These are phyloP conservation scores for Oryza rufipogon DNA, from an alignment of 176 grass and related monocot species.

Conservation along the genomic window DNA sequence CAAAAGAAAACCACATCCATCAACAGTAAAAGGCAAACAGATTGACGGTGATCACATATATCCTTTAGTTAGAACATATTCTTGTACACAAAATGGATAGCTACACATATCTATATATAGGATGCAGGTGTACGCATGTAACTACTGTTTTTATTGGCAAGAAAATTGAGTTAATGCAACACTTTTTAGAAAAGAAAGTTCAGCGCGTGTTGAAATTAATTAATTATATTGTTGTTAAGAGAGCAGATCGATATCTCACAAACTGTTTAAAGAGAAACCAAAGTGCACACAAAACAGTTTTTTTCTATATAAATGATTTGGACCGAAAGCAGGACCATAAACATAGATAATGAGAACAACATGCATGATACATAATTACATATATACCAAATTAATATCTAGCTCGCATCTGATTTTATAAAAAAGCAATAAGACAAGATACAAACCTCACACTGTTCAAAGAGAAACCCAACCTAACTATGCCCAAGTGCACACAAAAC, in stretches of 20 bases:
- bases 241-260: too few species aligned
- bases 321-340: too few species aligned
- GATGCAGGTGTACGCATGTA: background rate
- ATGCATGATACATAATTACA: background rate
- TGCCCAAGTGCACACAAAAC: too few species aligned
- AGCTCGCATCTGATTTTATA: background rate
- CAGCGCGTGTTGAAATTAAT: background rate
- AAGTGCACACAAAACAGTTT: background rate
- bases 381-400: background rate
- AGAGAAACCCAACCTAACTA: too few species aligned
- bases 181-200: background rate
- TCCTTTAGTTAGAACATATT: conserved; percentile 35
- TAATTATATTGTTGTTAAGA: too few species aligned
- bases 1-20: conserved; percentile 33
- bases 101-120: background rate
- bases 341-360: background rate
- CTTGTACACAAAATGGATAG: conserved; percentile 18
- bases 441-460: background rate
- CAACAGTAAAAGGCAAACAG: conserved; percentile 45
- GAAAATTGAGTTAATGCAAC: background rate
- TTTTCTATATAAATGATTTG: too few species aligned
- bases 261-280: background rate
- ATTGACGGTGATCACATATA: conserved; percentile 23
- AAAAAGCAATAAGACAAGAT: conserved; percentile 1
- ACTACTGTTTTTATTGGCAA: background rate